These are phyloP conservation scores for Xylaria digitata DNA, from an alignment of 2,329 filamentous ascomycete species.

Conservation along the genomic window DNA sequence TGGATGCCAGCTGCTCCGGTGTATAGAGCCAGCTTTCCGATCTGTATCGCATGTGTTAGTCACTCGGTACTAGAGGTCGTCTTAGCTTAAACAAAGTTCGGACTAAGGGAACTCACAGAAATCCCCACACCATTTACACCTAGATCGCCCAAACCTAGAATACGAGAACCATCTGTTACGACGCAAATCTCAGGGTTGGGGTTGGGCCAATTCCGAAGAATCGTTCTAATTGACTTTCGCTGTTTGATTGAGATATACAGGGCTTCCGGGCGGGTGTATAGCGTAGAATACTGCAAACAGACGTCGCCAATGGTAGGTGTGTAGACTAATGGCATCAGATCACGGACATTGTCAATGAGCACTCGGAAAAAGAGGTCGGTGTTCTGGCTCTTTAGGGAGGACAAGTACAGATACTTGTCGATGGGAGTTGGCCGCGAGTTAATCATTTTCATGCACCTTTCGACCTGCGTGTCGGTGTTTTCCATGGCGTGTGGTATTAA, in stretches of 20 bases:
- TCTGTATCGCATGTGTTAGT: conserved; percentile 57
- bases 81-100: conserved; percentile 8
- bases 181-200: conserved; percentile 92
- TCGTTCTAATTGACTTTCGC: conserved; percentile 86
- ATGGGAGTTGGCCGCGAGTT: conserved; percentile 74
- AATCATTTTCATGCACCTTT: conserved; percentile 79
- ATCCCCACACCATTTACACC: conserved; percentile 98
- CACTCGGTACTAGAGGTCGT: conserved; percentile 36
- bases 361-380: conserved; percentile 86
- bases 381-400: conserved; percentile 78
- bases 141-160: conserved; percentile 90
- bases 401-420: conserved; percentile 87
- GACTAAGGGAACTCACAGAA: conserved; percentile 68
- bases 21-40: conserved; percentile 96
- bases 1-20: conserved; percentile 95
- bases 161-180: conserved; percentile 95
- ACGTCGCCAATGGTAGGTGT: conserved; percentile 94
- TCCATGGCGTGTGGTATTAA: conserved; percentile 73
- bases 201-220: conserved; percentile 94
- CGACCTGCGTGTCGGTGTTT: conserved; percentile 68
- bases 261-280: conserved; percentile 94
- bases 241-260: conserved; percentile 97
- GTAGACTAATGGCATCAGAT: conserved; percentile 86
- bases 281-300: conserved; percentile 93
- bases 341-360: conserved; percentile 79